A percentile compares a stretch with the other conserved stretches of the same genome.
These are phyloP conservation scores for Echria macrotheca DNA, from an alignment of 495 filamentous ascomycete genomes.

Conservation along the genomic window DNA sequence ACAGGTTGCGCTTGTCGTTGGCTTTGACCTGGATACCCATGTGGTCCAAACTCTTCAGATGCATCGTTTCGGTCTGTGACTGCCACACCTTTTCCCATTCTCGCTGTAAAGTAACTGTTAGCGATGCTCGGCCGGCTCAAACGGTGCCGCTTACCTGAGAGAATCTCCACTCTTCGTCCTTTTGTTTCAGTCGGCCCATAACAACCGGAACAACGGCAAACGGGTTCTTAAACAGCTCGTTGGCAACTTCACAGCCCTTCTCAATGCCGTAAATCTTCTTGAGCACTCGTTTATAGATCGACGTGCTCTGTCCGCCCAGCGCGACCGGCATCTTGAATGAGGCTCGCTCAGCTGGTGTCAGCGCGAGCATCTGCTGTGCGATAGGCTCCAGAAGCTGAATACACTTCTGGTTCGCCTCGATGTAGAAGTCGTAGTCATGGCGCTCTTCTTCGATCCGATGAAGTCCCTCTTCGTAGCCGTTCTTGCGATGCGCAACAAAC, in stretches of 20 bases:
- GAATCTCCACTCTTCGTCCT: conserved; percentile 94
- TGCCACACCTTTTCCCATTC: conserved; percentile 99
- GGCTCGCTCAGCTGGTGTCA: conserved; percentile 63
- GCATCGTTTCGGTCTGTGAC: conserved; percentile 82
- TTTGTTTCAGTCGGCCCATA: conserved; percentile 80
- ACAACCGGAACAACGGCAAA: conserved; percentile 81
- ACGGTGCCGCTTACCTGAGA: conserved; percentile 48
- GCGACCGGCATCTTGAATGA: conserved; percentile 71
- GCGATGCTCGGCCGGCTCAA: background rate
- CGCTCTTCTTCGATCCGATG: conserved; percentile 97
- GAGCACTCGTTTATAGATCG: conserved; percentile 91
- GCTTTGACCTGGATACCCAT: conserved; percentile 81
- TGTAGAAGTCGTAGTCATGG: conserved; percentile 98
- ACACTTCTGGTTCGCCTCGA: conserved; percentile 86
- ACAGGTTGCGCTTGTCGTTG: conserved; percentile 82
- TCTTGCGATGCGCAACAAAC: conserved; percentile 97
- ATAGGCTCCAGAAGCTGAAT: conserved; percentile 94
- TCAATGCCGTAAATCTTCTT: conserved; percentile 97
- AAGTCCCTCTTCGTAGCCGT: conserved; percentile 82
- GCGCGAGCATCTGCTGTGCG: conserved; percentile 74
- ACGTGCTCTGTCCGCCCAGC: conserved; percentile 87
- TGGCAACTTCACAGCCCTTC: conserved; percentile 73
- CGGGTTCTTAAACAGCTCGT: conserved; percentile 74
- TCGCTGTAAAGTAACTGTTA: conserved; percentile 46
- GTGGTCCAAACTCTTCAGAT: conserved; percentile 93